Evolutionary conservation across 345 rosid species (phyloP), one percentile per base, ranked within the genome.

Genomic region (Citrus mangshanensis): DNA sequence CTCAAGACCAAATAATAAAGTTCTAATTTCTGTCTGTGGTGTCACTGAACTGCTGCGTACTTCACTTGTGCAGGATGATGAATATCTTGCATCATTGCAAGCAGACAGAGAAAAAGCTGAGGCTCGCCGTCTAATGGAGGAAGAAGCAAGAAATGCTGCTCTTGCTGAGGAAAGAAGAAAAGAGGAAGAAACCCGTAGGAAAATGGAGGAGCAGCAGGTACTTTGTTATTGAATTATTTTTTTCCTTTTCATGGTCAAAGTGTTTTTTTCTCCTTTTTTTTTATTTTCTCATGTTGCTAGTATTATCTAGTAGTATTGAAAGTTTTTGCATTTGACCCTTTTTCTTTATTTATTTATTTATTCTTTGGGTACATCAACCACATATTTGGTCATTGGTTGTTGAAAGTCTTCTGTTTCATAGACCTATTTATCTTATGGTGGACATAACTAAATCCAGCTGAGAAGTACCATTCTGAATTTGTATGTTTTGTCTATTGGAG

Each of bases 61-160:
- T 67, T 82, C 79, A 46, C 72, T 77, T 56, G 16, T 84, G 83
- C 89, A 97, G 99, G 98, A 97, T 78, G 98, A 94, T 83, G 99
- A 95, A 80, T 97, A 94, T 88, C 90, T 91, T 81, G 98, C 96
- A 34, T 86, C 99, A 65, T 82, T 97, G 83, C 97, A 94, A 87
- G 99, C 98, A 81, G 99, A 97, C 86, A 84, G 90, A 86, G 98
- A 97, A 83, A 94, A 93, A 81, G 98, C 98, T 55, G 94, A 94
- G 85, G 92, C 93, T 80, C 92, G 85, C 77, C 98, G 73, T 74
- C 62, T 92, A 34, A 84, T 88, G 81, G 95, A 90, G 87, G 98
- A 87, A 86, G 90, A 85, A 42, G 92, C 95, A 68, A 93, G 86
- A 86, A 77, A 81, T 87, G 94, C 97, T 76, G 93, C 94, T 79